Conservation (phyloP, 2,329 filamentous ascomycete species). For the Clathrospora elynae region DNA sequence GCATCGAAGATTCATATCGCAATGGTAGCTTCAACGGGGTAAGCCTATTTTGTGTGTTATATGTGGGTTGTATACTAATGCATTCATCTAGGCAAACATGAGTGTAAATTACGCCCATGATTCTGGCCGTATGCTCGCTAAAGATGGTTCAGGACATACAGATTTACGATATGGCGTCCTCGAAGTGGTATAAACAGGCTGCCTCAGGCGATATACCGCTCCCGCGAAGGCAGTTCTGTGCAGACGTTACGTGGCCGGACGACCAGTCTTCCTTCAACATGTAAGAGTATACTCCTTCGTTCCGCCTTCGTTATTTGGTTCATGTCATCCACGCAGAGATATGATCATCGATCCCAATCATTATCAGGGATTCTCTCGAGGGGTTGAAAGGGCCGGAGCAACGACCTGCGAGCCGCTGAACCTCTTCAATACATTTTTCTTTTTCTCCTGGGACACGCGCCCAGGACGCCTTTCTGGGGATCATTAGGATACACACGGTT, state of each 20-base stretch:
- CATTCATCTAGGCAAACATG: constrained; percentile 40
- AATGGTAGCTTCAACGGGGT: constrained; percentile 55
- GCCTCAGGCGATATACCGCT: constrained; percentile 60
- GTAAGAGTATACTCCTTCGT: constrained; percentile 49
- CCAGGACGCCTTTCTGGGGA: no score
- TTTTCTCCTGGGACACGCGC: no score
- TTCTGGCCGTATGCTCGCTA: constrained; percentile 11
- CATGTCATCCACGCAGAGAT: no score
- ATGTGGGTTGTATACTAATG: constrained; percentile 3
- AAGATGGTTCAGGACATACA: constrained; percentile 54
- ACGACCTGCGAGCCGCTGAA: no score
- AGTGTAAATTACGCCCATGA: constrained; percentile 29
- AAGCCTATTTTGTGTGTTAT: constrained; percentile 7
- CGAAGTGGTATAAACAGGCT: constrained; percentile 65
- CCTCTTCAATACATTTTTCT: no score
- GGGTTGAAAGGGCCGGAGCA: no score
- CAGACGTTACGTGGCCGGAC: constrained; percentile 63
- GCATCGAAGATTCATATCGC: constrained; percentile 55
- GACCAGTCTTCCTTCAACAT: constrained; percentile 69
- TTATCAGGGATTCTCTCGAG: no score
- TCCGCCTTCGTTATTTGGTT: no score
- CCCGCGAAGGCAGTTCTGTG: constrained; percentile 64
- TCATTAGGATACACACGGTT: no score
- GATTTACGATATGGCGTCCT: constrained; percentile 65
- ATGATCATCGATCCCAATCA: no score